Base-by-base conservation (phyloP, 805 yeast species). In the Zygosaccharomyces siamensis region DNA sequence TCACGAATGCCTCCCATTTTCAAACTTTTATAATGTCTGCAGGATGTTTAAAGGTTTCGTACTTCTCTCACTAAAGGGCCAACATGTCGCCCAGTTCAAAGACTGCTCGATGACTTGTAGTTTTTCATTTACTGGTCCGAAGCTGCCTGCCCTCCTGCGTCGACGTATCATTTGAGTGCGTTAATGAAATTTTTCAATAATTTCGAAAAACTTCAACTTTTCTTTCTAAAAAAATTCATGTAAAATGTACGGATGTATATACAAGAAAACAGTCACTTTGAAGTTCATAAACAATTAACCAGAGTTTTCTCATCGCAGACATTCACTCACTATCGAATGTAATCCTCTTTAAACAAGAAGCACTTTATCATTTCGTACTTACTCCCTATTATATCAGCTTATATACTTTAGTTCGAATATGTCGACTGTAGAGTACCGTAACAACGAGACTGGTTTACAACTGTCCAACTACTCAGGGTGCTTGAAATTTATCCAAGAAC, bases 1-100 rank as follows among this genome's bases (percentile, higher is more conserved):
- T 89, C 98, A 80, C 96, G 92, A 79, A 86, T 74, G 80, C 97
- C 97, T 90, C 98, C 99, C 99, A 93, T 93, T 86, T 89, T 98
- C 90, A 88, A 88, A 84, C 69, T 54, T 45, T 74, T 23, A 39
- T 28, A 37, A 18, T 38, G 52, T 56, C 57, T 57, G 63, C 58
- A 86, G 96, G 96, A 76, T 84, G 82, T 84, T 88, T 88, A 87
- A 88, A 88, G 93, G 84, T 52, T 50, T 57, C 47, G 49, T 48
- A 48, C 11, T 42, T 31, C 31, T 11, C 36, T 39, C 40, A 7
- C 24, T 12, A 26, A 30, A 12, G 21, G 4, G 3, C 7, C 37
- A 8, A 33, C 28, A 8, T 26, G 4, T 5, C 11, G 10, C 28
- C 8, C 3, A 5, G 11, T 26, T 1, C 1, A 2, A 3, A 7